Evolutionary conservation across 225 moss, liverwort and hornwort genomes (phyloP).

Genomic region (Marchantia paleacea): DNA sequence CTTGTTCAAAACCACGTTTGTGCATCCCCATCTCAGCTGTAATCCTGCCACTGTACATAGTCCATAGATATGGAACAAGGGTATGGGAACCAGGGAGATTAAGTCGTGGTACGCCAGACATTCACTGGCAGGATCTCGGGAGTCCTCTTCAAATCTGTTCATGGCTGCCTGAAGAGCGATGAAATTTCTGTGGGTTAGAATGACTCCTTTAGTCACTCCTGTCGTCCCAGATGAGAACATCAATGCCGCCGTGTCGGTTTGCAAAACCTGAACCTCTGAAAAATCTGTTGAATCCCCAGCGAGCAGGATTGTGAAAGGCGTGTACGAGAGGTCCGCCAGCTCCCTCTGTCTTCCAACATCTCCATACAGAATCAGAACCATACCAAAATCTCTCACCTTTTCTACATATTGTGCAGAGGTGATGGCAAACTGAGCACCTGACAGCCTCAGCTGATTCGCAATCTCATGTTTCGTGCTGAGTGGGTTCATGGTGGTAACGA

Average conservation of each 20-base stretch:
- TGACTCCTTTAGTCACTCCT: constrained; percentile 55
- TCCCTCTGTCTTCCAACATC: constrained; percentile 20
- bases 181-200: constrained; percentile 58
- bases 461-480: neutral
- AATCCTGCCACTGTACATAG: constrained; percentile 22
- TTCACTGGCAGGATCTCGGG: constrained; percentile 1
- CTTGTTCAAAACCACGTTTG: constrained; percentile 19
- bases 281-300: constrained; percentile 29
- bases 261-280: constrained; percentile 28
- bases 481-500: constrained; percentile 19
- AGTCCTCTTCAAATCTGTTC: constrained; percentile 1
- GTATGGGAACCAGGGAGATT: constrained; percentile 40
- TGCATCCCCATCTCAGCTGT: constrained; percentile 34
- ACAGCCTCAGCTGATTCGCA: constrained; percentile 1
- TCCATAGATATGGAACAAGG: constrained; percentile 73
- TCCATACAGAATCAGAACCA: constrained; percentile 43
- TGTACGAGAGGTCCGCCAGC: constrained; percentile 20
- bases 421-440: constrained; percentile 36
- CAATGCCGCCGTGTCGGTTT: constrained; percentile 39
- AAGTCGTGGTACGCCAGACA: constrained; percentile 16
- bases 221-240: constrained; percentile 61
- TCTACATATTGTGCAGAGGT: constrained; percentile 37
- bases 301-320: constrained; percentile 30
- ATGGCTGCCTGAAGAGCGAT: constrained; percentile 36
- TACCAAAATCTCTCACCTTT: constrained; percentile 29